These are phyloP conservation scores for Claviceps sp. DNA, from an alignment of 2,329 filamentous ascomycete species.

Conservation along the genomic window DNA sequence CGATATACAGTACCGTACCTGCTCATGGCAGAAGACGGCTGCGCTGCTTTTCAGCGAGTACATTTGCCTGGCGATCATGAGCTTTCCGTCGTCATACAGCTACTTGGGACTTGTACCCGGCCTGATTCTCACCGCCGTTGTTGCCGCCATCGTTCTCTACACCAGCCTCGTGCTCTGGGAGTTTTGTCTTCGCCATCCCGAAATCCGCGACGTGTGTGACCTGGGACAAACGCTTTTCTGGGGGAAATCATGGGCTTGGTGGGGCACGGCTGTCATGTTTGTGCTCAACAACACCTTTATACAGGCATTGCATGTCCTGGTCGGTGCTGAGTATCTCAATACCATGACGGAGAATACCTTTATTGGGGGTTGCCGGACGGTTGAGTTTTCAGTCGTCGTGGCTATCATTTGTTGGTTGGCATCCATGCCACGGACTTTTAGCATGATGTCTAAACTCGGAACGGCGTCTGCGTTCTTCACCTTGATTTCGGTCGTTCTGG, in stretches of 20 bases:
- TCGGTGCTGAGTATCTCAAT: slow-evolving; percentile 78
- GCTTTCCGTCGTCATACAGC: slow-evolving; percentile 87
- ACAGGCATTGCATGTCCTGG: slow-evolving; percentile 67
- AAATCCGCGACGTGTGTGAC: slow-evolving; percentile 86
- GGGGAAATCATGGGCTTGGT: slow-evolving; percentile 62
- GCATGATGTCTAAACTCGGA: slow-evolving; percentile 63
- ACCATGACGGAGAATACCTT: slow-evolving; percentile 63
- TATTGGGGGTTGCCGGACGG: slow-evolving; percentile 54
- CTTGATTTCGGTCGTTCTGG: slow-evolving; percentile 75
- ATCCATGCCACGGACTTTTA: slow-evolving; percentile 78
- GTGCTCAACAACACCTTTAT: slow-evolving; percentile 90
- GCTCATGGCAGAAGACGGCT: slow-evolving; percentile 91
- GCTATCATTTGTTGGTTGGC: slow-evolving; percentile 63
- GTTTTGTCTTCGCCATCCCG: slow-evolving; percentile 81
- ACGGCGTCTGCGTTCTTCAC: slow-evolving; percentile 75
- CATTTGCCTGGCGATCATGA: slow-evolving; percentile 87
- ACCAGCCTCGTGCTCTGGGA: slow-evolving; percentile 55
- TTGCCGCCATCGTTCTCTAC: slow-evolving; percentile 70
- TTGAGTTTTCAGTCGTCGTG: slow-evolving; percentile 64
- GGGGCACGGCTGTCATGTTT: slow-evolving; percentile 69
- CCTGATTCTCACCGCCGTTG: slow-evolving; percentile 66
- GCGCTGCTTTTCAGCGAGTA: slow-evolving; percentile 88
- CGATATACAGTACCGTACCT: slow-evolving; percentile 83
- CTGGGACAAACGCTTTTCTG: slow-evolving; percentile 93
- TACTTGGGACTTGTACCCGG: slow-evolving; percentile 74